Evolutionary conservation across 345 rosid genomes (phyloP).

Genomic region (Atalantia buxifolia): DNA sequence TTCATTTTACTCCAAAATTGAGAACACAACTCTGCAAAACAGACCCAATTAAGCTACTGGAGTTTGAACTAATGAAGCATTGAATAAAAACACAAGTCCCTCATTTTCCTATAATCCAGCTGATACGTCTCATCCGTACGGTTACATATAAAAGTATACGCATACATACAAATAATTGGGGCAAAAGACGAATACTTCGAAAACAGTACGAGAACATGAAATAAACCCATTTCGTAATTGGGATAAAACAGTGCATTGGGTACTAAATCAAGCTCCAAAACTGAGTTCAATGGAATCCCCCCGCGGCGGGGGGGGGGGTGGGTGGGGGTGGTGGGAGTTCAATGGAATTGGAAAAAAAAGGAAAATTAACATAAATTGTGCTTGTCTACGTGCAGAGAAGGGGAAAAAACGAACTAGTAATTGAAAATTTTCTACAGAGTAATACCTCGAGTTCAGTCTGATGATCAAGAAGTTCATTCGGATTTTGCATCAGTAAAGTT

Average conservation of each 20-base stretch:
- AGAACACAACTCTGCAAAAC: background rate
- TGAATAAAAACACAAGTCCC: constrained; percentile 3
- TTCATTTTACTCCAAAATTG: background rate
- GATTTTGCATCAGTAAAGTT: background rate
- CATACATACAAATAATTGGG: background rate
- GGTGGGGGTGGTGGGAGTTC: background rate
- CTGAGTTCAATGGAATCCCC: background rate
- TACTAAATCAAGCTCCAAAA: background rate
- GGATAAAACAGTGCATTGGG: background rate
- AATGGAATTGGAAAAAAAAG: background rate
- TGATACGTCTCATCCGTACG: background rate
- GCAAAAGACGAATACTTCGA: background rate
- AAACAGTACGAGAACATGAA: background rate
- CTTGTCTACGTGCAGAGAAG: background rate
- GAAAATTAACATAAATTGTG: background rate
- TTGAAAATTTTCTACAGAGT: background rate
- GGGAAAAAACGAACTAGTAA: background rate
- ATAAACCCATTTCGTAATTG: background rate
- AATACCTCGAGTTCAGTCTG: background rate
- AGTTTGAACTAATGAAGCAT: background rate
- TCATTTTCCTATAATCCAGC: background rate
- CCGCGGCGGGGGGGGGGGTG: too few relatives aligned
- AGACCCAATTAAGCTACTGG: background rate
- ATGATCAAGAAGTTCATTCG: background rate
- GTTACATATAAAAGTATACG: background rate